A percentile compares a stretch with the other conserved stretches of the same genome.
Evolutionary conservation across 1,284 basidiomycete species (phyloP).

Genomic region (Porogramme epimiltina): DNA sequence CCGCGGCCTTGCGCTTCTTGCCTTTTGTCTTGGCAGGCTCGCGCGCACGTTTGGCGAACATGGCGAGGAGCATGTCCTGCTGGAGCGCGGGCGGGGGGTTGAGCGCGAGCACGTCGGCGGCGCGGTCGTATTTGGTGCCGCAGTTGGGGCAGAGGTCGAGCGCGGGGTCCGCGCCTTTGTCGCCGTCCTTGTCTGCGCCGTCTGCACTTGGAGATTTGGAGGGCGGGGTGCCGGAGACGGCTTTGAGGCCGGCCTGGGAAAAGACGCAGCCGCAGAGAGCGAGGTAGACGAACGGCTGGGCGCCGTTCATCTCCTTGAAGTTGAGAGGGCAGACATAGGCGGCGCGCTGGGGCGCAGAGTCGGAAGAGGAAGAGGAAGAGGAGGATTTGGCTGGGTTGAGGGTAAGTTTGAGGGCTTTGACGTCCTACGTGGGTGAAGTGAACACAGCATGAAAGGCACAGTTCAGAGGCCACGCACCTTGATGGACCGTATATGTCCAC

Average conservation of each 20-base stretch:
- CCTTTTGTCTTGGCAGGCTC: conserved; percentile 51
- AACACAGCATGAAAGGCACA: not conserved
- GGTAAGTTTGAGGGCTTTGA: conserved; percentile 81
- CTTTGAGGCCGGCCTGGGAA: conserved; percentile 74
- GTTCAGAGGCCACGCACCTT: conserved; percentile 61
- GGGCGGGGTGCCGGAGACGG: conserved; percentile 43
- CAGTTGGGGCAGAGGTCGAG: conserved; percentile 76
- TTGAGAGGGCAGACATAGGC: conserved; percentile 89
- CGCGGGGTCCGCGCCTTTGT: conserved; percentile 19
- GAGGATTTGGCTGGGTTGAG: conserved; percentile 58
- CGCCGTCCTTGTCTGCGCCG: conserved; percentile 23
- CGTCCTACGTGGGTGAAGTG: conserved; percentile 57
- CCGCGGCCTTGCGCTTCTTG: conserved; percentile 66
- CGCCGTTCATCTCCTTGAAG: conserved; percentile 92
- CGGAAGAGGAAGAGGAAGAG: conserved; percentile 34
- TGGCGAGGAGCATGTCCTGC: conserved; percentile 48
- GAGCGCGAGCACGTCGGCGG: conserved; percentile 55
- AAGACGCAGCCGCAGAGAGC: conserved; percentile 89
- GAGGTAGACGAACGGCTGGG: conserved; percentile 84
- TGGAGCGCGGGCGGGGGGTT: conserved; percentile 69
- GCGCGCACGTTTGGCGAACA: conserved; percentile 55
- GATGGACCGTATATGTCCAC: conserved; percentile 83
- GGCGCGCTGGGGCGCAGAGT: conserved; percentile 49
- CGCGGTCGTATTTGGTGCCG: conserved; percentile 61
- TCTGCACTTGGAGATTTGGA: conserved; percentile 33